Base-by-base conservation (phyloP, 495 filamentous ascomycete genomes). In the Mycothermus thermophilus region DNA sequence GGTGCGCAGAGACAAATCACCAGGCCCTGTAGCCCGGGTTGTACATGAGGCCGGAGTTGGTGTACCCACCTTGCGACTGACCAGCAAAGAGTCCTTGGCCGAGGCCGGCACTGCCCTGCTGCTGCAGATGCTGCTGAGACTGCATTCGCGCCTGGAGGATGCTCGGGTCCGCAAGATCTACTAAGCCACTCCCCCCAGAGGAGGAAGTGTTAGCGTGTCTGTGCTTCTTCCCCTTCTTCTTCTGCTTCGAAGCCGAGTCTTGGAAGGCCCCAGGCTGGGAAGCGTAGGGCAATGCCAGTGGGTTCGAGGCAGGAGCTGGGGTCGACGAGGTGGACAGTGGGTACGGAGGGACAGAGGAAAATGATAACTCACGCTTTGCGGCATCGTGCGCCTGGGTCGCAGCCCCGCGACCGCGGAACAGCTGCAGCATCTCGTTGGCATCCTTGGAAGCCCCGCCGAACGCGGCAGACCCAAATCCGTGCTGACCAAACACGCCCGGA, bases 201-300 rank as follows among this genome's bases (percentile, higher is more conserved):
- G 85, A 90, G 81, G 85, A 93, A 88, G 86, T 93, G 82, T 93
- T 92, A 90, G 86, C 86, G 79, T 93, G 84, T 79, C 84, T 92
- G 69, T 92, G 85, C 80, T 92, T 90, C 77, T 92, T 93, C 75
- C 83, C 84, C 81, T 93, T 93, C 82, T 93, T 93, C 82, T 90
- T 93, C 75, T 86, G 80, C 79, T 93, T 93, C 68, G 77, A 74
- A 64, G 75, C 79, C 70, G 76, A 74, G 56, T 86, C 83, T 71
- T 83, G 77, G 67, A 75, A 77, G 62, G 72, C 69, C 67, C 81
- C 80, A 67, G 78, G 60, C 72, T 80, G 83, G 58, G 77, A 61
- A 68, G 79, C 81, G 71, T 86, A 88, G 74, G 85, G 83, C 75
- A 79, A 79, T 77, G 71, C 75, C 61, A 84, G 67, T 70, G 82